Evolutionary conservation across 371 early-diverging fungal genomes (phyloP).

Genomic region (Vairimorpha ceranae): DNA sequence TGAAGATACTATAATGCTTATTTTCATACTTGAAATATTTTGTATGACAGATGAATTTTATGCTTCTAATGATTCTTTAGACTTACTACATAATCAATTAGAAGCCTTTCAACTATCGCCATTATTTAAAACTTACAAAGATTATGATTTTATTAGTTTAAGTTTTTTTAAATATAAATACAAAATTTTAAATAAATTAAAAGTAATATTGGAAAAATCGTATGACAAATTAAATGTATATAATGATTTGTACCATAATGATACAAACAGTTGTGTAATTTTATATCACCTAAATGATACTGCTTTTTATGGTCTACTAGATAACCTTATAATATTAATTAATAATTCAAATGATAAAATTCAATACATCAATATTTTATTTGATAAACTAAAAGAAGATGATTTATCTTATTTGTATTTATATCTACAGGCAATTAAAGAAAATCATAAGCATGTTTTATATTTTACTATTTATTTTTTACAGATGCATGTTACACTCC

Average conservation of each 20-base stretch:
- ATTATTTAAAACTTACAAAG: background rate
- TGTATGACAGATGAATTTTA: background rate
- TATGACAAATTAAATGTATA: background rate
- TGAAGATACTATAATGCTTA: background rate
- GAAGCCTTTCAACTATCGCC: background rate
- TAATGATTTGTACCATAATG: constrained; percentile 2
- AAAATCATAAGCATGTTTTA: background rate
- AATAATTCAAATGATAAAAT: constrained; percentile 12
- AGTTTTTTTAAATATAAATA: constrained; percentile 1
- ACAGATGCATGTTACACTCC: background rate
- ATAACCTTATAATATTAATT: background rate
- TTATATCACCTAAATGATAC: background rate
- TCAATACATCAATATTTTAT: constrained; percentile 19
- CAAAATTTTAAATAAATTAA: background rate
- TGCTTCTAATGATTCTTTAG: background rate
- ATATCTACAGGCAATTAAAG: constrained; percentile 12
- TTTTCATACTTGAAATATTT: background rate
- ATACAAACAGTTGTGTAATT: background rate
- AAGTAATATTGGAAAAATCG: background rate
- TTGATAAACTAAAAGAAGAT: background rate
- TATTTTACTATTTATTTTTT: background rate
- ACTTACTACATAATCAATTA: background rate
- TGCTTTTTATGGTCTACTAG: background rate
- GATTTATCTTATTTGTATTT: constrained; percentile 26
- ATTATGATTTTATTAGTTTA: background rate